phyloP scores from a whole-genome alignment of 495 filamentous ascomycete species.

The Trichocladium uniseriatum region DNA sequence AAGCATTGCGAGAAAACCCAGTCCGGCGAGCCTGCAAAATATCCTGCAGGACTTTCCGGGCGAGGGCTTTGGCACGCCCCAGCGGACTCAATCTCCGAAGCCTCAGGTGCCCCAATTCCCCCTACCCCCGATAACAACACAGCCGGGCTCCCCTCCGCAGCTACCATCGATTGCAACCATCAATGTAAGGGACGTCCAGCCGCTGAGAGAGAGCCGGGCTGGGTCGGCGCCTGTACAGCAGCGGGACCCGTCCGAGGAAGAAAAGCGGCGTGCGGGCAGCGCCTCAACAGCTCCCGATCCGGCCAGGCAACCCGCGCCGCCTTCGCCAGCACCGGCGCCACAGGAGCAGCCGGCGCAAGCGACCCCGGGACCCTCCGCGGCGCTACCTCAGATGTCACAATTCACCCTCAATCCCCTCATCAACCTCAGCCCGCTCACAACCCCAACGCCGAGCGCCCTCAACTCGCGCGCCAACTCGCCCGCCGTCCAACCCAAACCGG shows the following conservation, averaged over 20 bases:
- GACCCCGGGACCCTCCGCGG: background rate
- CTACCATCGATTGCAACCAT: background rate
- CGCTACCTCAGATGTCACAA: background rate
- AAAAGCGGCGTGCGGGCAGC: background rate
- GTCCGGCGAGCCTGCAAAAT: slow-evolving; percentile 17
- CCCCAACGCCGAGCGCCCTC: slow-evolving; percentile 9
- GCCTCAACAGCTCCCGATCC: background rate
- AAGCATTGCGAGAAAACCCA: slow-evolving; percentile 1
- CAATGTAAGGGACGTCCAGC: background rate
- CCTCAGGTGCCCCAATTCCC: background rate
- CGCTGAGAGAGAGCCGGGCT: background rate
- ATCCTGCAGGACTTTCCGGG: slow-evolving; percentile 9
- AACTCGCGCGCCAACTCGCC: slow-evolving; percentile 14
- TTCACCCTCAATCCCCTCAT: background rate
- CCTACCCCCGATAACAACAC: background rate
- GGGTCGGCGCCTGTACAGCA: slow-evolving; percentile 3
- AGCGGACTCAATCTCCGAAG: slow-evolving; percentile 1
- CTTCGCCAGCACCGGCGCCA: background rate
- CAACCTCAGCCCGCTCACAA: slow-evolving; percentile 10
- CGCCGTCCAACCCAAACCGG: background rate
- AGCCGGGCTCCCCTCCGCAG: background rate
- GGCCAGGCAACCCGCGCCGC: background rate
- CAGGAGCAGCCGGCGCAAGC: background rate
- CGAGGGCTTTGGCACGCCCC: background rate
- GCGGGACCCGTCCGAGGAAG: background rate